Evolutionary conservation across 352 stramenopile genomes (phyloP).

Genomic region (Phytopythium cucurbitacearum): DNA sequence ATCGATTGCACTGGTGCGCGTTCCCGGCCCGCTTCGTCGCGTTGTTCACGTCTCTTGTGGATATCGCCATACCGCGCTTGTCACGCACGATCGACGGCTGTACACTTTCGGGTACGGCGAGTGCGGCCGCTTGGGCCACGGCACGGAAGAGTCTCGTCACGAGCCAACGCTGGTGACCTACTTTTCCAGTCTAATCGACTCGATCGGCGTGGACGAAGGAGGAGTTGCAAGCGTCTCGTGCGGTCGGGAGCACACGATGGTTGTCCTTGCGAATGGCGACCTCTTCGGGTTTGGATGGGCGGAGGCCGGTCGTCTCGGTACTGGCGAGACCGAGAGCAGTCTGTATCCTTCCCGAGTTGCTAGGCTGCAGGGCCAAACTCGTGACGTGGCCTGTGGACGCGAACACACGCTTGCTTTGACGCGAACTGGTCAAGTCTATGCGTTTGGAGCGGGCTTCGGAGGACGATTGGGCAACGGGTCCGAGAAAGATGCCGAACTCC

Average conservation of each 20-base stretch:
- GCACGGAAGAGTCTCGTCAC: conserved; percentile 42
- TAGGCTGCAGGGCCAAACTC: conserved; percentile 35
- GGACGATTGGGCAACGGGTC: conserved; percentile 66
- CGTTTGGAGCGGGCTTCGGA: conserved; percentile 76
- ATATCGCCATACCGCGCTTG: conserved; percentile 71
- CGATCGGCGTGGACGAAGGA: conserved; percentile 25
- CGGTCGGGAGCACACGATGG: conserved; percentile 85
- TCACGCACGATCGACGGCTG: conserved; percentile 57
- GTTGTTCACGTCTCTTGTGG: conserved; percentile 69
- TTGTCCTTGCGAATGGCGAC: conserved; percentile 52
- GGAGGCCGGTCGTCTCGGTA: conserved; percentile 77
- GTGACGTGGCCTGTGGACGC: conserved; percentile 63
- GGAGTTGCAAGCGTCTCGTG: conserved; percentile 58
- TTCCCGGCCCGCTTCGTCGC: conserved; percentile 49
- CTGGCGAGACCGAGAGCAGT: conserved; percentile 66
- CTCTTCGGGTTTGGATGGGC: conserved; percentile 85
- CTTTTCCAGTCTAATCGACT: conserved; percentile 44
- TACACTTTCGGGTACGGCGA: conserved; percentile 83
- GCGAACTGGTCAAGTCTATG: conserved; percentile 44
- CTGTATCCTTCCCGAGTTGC: conserved; percentile 53
- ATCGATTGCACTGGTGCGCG: conserved; percentile 27
- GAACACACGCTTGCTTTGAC: conserved; percentile 77
- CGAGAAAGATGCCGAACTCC: conserved; percentile 57
- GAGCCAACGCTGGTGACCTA: conserved; percentile 46
- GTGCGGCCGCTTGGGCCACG: conserved; percentile 72